Percentiles rank a stretch among this genome's conserved stretches.
phyloP scores from a whole-genome alignment of 805 yeast genomes.

The Candida sanyiensis region DNA sequence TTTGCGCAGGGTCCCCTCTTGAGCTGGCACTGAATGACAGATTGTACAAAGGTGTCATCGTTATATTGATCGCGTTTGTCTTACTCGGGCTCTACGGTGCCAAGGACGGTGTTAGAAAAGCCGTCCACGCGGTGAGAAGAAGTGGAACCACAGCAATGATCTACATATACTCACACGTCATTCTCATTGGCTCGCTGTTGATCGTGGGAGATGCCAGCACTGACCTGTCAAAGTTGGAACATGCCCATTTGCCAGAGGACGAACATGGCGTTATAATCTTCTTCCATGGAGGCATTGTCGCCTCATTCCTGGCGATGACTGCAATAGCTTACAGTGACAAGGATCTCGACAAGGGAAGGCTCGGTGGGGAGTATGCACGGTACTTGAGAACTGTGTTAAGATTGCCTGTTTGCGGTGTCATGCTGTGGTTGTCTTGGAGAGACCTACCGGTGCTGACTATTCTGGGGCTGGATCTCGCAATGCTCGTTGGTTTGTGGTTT shows the following conservation, averaged over 20 bases:
- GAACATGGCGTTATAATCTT: constrained; percentile 41
- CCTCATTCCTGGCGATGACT: constrained; percentile 36
- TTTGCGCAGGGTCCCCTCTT: constrained; percentile 45
- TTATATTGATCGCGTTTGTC: constrained; percentile 42
- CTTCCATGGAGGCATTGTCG: constrained; percentile 49
- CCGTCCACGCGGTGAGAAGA: constrained; percentile 51
- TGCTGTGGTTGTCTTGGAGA: neutral
- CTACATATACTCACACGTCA: constrained; percentile 45
- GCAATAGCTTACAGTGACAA: constrained; percentile 40
- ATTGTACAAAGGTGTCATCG: constrained; percentile 43
- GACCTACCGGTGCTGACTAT: neutral
- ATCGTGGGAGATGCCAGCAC: constrained; percentile 58
- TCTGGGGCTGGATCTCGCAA: neutral
- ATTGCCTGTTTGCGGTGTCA: neutral
- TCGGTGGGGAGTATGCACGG: constrained; percentile 3
- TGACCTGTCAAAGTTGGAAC: constrained; percentile 35
- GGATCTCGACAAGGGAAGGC: constrained; percentile 30
- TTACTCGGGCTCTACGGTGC: constrained; percentile 50
- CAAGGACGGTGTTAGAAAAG: constrained; percentile 43
- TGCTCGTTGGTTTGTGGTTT: neutral
- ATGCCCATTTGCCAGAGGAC: constrained; percentile 20
- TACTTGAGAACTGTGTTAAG: constrained; percentile 1
- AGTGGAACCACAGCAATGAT: constrained; percentile 38
- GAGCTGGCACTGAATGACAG: constrained; percentile 36
- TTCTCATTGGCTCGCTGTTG: constrained; percentile 45